Evolutionary conservation across 2,329 filamentous ascomycete species (phyloP), one percentile per base, ranked within the genome.

Genomic region (Arthrobotrys megalospora): DNA sequence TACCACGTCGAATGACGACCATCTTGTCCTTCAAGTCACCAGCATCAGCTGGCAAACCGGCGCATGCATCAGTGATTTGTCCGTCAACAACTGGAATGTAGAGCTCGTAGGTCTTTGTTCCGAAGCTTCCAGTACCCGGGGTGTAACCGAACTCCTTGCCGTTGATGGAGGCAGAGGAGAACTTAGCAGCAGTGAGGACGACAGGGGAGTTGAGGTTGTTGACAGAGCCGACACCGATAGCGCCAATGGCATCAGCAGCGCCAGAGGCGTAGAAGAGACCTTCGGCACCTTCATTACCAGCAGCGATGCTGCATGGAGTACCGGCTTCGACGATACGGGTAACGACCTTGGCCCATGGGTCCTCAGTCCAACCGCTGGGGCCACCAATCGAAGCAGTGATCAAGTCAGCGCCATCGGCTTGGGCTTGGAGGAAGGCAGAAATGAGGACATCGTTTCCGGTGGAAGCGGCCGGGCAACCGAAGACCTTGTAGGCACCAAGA

Each of bases 1-100:
- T 86, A 60, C 89, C 89, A 24, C 89, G 87, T 55, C 88, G 88
- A 45, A 91, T 85, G 7, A 91, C 86, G 2, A 90, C 89, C 43
- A 92, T 87, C 62, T 87, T 85, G 24, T 85, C 85, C 52, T 87
- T 87, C 14, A 92, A 85, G 80, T 91, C 87, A 0, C 89, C 88
- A 0, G 88, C 89, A 76, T 85, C 84, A 12, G 84, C 85, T 1
- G 89, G 88, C 45, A 87, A 86, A 6, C 87, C 83, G 1, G 85
- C 82, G 81, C 90, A 91, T 10, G 84, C 89, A 78, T 88, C 86
- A 45, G 86, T 85, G 0, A 84, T 79, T 34, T 87, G 64, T 7
- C 64, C 70, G 41, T 80, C 53, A 14, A 45, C 60, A 24, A 69
- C 53, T 48, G 79, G 76, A 36, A 77, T 60, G 16, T 76, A 76